Conservation (phyloP, 805 yeast species). For the Pichia scutulata region DNA sequence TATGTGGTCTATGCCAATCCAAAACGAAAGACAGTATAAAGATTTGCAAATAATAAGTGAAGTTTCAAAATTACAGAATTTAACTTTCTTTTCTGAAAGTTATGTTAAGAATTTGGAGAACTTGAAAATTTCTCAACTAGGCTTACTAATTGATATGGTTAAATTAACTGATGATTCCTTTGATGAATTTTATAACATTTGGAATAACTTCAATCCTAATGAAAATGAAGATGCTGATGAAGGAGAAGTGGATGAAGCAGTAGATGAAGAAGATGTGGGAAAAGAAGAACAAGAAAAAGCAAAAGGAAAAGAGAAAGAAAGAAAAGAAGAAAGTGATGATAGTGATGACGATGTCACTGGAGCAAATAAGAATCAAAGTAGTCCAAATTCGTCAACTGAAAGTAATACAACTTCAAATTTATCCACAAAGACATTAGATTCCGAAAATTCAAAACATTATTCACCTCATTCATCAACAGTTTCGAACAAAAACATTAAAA, state of each 20-base stretch:
- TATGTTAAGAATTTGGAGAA: slow-evolving; percentile 45
- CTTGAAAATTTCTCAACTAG: slow-evolving; percentile 50
- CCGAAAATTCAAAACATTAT: background rate
- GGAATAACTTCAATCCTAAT: slow-evolving; percentile 17
- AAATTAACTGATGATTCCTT: slow-evolving; percentile 23
- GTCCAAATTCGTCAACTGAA: background rate
- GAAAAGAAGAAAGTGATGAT: background rate
- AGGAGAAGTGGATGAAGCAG: too few relatives aligned
- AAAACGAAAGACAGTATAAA: slow-evolving; percentile 77
- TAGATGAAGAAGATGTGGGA: background rate
- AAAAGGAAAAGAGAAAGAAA: background rate
- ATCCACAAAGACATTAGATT: background rate
- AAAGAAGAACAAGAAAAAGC: background rate
- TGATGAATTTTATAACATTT: slow-evolving; percentile 24
- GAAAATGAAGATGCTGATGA: background rate
- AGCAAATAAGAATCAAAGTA: too few relatives aligned
- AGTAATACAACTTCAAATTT: background rate
- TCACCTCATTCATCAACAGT: background rate
- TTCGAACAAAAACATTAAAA: background rate
- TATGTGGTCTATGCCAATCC: slow-evolving; percentile 51
- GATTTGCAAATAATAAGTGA: slow-evolving; percentile 82
- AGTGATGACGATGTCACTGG: background rate
- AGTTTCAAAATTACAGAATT: slow-evolving; percentile 50
- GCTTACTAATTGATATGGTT: slow-evolving; percentile 35
- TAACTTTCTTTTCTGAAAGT: slow-evolving; percentile 43